Conservation (phyloP, 1,139 yeast species). For the Candida tetrigidarum region DNA sequence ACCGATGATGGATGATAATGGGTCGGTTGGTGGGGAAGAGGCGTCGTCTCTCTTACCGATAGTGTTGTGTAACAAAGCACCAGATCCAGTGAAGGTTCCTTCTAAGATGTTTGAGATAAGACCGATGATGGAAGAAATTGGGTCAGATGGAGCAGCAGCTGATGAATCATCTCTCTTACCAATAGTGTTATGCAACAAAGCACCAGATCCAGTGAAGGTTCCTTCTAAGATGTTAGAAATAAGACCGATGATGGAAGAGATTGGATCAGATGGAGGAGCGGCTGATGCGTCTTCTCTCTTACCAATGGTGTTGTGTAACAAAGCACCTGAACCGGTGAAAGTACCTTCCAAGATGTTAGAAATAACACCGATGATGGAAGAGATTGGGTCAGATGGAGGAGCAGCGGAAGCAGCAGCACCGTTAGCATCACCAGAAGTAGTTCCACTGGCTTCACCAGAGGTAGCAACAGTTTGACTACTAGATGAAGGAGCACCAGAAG, state of each 20-base stretch:
- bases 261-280: not conserved
- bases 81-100: not conserved
- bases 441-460: not conserved
- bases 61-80: slow-evolving; percentile 1
- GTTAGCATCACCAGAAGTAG: not conserved
- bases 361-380: not conserved
- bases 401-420: slow-evolving; percentile 1
- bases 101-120: slow-evolving; percentile 3
- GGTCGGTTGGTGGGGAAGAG: slow-evolving; percentile 1
- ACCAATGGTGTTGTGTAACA: slow-evolving; percentile 2
- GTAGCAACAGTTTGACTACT: not conserved
- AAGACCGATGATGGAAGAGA: not conserved
- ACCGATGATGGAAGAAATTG: not conserved
- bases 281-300: not conserved
- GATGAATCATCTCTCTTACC: slow-evolving; percentile 1
- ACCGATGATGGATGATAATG: slow-evolving; percentile 3
- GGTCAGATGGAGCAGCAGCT: slow-evolving; percentile 4
- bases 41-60: slow-evolving; percentile 1
- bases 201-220: not conserved
- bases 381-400: slow-evolving; percentile 2
- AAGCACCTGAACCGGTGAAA: not conserved
- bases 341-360: slow-evolving; percentile 5
- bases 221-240: not conserved
- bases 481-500: not conserved
- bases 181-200: not conserved